Percentiles rank a stretch among this genome's conserved stretches.
Evolutionary conservation across 345 rosid genomes (phyloP).

Genomic region (Eucalyptus erythrocorys): DNA sequence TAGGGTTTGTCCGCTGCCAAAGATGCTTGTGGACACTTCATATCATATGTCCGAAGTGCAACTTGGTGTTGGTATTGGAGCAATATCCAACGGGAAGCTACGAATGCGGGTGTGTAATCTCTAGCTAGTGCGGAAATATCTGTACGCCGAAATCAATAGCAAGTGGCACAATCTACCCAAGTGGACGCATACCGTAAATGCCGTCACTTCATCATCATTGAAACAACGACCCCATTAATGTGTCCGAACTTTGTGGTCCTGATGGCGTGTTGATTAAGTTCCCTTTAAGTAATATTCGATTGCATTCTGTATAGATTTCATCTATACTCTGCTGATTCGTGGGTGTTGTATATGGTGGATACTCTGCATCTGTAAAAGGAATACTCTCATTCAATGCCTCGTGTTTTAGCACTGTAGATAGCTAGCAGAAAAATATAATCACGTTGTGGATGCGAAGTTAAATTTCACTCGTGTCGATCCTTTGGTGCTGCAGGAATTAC

Average conservation of each 20-base stretch:
- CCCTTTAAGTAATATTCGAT: neutral
- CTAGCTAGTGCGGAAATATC: neutral
- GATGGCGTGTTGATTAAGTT: neutral
- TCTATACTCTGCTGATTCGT: neutral
- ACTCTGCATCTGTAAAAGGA: neutral
- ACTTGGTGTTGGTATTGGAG: neutral
- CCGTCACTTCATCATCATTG: neutral
- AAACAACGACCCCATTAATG: neutral
- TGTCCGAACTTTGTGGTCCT: neutral
- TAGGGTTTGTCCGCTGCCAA: neutral
- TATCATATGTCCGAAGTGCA: too few species aligned
- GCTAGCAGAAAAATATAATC: neutral
- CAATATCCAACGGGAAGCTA: neutral
- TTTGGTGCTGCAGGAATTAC: slow-evolving; percentile 42
- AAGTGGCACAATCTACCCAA: neutral
- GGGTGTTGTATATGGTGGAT: neutral
- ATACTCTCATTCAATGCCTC: neutral
- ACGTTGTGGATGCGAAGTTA: neutral
- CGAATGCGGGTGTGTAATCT: neutral
- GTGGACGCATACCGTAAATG: neutral
- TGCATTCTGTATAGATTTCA: neutral
- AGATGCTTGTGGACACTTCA: neutral
- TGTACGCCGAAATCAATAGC: neutral
- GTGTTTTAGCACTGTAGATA: neutral
- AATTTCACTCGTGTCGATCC: neutral